Percentiles rank a stretch among this genome's conserved stretches.
Conservation (phyloP, 2,329 filamentous ascomycete genomes). For the Ophiostoma ulmi region DNA sequence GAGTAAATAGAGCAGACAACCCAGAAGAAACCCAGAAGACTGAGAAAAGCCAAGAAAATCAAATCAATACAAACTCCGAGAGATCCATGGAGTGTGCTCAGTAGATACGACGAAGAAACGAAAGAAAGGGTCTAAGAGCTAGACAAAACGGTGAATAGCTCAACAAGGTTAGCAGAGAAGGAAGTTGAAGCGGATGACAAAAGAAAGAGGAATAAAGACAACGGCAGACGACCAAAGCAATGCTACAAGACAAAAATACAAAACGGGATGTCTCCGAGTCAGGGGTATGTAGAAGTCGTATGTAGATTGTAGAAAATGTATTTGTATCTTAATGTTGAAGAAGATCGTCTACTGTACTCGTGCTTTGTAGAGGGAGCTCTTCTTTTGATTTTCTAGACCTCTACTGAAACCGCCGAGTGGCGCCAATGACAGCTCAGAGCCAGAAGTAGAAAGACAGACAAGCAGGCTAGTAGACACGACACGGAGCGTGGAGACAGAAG, state of each 20-base stretch:
- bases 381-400: neutral
- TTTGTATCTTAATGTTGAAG: neutral
- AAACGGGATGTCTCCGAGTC: constrained; percentile 13
- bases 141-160: constrained; percentile 2
- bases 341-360: neutral
- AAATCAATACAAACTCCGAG: constrained; percentile 4
- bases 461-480: constrained; percentile 17
- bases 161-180: neutral
- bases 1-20: neutral
- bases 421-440: constrained; percentile 28
- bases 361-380: neutral
- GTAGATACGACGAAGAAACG: neutral
- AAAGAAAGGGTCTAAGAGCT: neutral
- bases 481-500: neutral
- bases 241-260: neutral
- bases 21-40: neutral
- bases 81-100: neutral
- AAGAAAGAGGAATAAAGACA: neutral
- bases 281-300: constrained; percentile 2
- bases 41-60: constrained; percentile 30
- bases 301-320: neutral
- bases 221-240: neutral
- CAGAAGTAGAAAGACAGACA: constrained; percentile 18
- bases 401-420: constrained; percentile 35
- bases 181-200: neutral